Conservation (phyloP, 129 eudicot genomes). For the Lactuca saligna region DNA sequence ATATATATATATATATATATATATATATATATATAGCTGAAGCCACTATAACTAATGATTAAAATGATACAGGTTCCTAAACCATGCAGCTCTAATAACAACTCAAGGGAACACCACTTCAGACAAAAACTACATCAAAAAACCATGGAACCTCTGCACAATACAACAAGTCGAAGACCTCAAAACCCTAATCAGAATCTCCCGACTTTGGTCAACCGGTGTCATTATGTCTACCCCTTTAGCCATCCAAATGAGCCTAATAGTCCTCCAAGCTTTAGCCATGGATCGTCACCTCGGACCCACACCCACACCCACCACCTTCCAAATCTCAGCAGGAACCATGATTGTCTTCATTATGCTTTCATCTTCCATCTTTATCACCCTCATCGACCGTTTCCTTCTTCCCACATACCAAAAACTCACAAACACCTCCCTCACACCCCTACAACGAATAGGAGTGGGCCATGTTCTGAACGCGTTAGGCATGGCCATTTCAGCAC, state of each 20-base stretch:
- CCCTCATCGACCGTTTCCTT: slow-evolving; percentile 36
- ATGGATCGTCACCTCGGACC: slow-evolving; percentile 50
- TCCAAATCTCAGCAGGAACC: slow-evolving; percentile 56
- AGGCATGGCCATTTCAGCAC: slow-evolving; percentile 64
- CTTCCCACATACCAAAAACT: slow-evolving; percentile 40
- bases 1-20: no score
- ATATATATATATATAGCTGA: no score
- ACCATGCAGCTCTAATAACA: slow-evolving; percentile 45
- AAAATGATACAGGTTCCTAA: slow-evolving; percentile 37
- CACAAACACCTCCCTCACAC: slow-evolving; percentile 31
- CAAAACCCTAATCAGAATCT: slow-evolving; percentile 42
- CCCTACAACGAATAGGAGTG: slow-evolving; percentile 53
- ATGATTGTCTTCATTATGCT: slow-evolving; percentile 42
- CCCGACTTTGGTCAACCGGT: slow-evolving; percentile 51
- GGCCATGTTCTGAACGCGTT: slow-evolving; percentile 53
- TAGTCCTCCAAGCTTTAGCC: slow-evolving; percentile 59
- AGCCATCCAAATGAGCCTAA: slow-evolving; percentile 43
- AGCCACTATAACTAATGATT: slow-evolving; percentile 1
- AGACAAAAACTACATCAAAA: slow-evolving; percentile 36
- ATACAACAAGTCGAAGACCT: slow-evolving; percentile 55
- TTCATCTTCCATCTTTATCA: slow-evolving; percentile 35
- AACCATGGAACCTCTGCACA: slow-evolving; percentile 50
- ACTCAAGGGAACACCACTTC: slow-evolving; percentile 17
- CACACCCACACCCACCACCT: slow-evolving; percentile 28
- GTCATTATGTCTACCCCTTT: slow-evolving; percentile 50